These are phyloP conservation scores for Aureobasidium leucospermi DNA, from an alignment of 2,329 filamentous ascomycete genomes.

Conservation along the genomic window DNA sequence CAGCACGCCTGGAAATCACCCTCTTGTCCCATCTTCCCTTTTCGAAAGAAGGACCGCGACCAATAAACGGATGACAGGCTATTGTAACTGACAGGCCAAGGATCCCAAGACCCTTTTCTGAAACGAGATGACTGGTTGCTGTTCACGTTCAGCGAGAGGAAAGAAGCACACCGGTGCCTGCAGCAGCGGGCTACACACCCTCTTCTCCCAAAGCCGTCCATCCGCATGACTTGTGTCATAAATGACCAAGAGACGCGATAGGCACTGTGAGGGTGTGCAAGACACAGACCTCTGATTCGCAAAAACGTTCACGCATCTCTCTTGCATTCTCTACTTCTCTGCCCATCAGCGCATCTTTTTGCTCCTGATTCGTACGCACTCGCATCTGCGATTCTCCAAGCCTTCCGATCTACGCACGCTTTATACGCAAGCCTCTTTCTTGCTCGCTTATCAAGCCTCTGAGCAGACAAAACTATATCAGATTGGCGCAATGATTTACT, in stretches of 20 bases:
- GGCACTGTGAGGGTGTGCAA: background rate
- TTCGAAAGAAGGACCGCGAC: background rate
- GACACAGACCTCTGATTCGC: background rate
- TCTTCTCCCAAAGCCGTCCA: background rate
- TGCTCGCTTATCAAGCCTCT: background rate
- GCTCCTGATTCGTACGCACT: background rate
- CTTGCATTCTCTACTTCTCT: background rate
- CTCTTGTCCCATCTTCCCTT: background rate
- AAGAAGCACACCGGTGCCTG: slow-evolving; percentile 4
- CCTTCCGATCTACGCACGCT: background rate
- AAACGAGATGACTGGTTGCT: background rate
- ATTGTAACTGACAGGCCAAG: background rate
- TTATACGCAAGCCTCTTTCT: background rate
- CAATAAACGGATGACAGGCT: background rate
- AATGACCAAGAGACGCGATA: slow-evolving; percentile 9
- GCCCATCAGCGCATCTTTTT: background rate
- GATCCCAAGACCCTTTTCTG: background rate
- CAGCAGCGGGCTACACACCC: slow-evolving; percentile 6
- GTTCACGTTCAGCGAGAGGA: background rate
- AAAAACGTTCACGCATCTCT: background rate
- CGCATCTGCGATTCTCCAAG: background rate
- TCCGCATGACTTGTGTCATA: slow-evolving; percentile 1
- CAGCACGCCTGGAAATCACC: background rate
- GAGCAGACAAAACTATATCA: background rate
- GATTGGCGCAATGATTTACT: slow-evolving; percentile 6